phyloP scores from a whole-genome alignment of 2,329 filamentous ascomycete species.

The Zasmidium cellare region DNA sequence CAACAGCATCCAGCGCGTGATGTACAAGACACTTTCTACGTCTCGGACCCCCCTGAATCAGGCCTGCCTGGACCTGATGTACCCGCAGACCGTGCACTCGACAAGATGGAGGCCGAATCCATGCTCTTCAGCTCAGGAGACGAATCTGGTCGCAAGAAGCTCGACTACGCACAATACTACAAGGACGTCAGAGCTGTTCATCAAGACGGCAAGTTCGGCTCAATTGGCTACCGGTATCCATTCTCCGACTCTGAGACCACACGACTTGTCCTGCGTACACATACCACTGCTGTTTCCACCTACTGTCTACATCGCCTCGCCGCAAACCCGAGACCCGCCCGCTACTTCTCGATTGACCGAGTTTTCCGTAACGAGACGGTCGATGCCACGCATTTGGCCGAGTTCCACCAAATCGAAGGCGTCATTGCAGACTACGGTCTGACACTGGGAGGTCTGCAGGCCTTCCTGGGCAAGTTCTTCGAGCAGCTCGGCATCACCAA shows the following conservation, averaged over 20 bases:
- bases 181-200: constrained; percentile 85
- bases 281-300: constrained; percentile 90
- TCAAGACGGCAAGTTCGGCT: constrained; percentile 87
- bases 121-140: constrained; percentile 57
- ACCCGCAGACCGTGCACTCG: constrained; percentile 46
- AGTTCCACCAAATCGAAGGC: constrained; percentile 98
- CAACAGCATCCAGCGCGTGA: constrained; percentile 98
- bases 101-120: constrained; percentile 50
- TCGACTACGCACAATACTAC: constrained; percentile 83
- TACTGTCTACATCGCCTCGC: constrained; percentile 90
- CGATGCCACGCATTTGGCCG: constrained; percentile 92
- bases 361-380: constrained; percentile 98
- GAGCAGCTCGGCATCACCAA: constrained; percentile 86
- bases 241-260: constrained; percentile 87
- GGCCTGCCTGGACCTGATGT: constrained; percentile 65
- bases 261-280: constrained; percentile 86
- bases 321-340: constrained; percentile 77
- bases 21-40: constrained; percentile 97
- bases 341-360: constrained; percentile 97
- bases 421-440: constrained; percentile 96
- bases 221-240: constrained; percentile 93
- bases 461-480: constrained; percentile 95
- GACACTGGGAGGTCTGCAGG: constrained; percentile 88
- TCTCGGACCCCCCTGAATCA: constrained; percentile 79
- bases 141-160: constrained; percentile 35